Evolutionary conservation across 257 asterid species (phyloP).

Genomic region (Paraleonurus japonicus): DNA sequence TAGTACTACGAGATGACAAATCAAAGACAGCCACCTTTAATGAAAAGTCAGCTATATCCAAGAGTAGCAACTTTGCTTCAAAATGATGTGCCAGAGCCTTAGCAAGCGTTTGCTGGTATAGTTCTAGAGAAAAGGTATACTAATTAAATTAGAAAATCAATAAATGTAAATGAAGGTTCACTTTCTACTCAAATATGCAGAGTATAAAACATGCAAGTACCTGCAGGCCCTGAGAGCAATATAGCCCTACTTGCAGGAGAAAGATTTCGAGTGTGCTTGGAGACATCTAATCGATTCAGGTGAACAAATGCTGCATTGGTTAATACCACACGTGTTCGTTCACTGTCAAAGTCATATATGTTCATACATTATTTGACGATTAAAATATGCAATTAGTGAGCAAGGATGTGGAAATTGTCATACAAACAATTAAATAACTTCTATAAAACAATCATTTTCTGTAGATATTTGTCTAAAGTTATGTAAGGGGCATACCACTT

Average conservation of each 20-base stretch:
- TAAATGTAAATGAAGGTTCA: neutral
- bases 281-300: constrained; percentile 67
- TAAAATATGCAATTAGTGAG: constrained; percentile 11
- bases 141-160: neutral
- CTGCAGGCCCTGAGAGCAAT: constrained; percentile 84
- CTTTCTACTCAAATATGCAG: constrained; percentile 6
- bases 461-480: neutral
- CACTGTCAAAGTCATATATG: constrained; percentile 47
- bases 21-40: constrained; percentile 53
- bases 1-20: constrained; percentile 16
- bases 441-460: neutral
- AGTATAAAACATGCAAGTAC: constrained; percentile 33
- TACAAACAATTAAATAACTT: neutral
- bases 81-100: constrained; percentile 84
- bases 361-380: neutral
- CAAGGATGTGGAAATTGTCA: neutral
- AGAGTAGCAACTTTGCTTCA: constrained; percentile 70
- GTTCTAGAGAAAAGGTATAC: constrained; percentile 39
- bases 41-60: constrained; percentile 78
- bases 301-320: constrained; percentile 84
- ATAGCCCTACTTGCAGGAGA: constrained; percentile 90
- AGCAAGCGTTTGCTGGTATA: constrained; percentile 74
- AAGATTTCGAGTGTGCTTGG: constrained; percentile 80
- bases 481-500: too few species aligned
- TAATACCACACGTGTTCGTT: constrained; percentile 54